Evolutionary conservation across 257 asterid species (phyloP), one percentile per base, ranked within the genome.

Genomic region (Jasminum sambac): DNA sequence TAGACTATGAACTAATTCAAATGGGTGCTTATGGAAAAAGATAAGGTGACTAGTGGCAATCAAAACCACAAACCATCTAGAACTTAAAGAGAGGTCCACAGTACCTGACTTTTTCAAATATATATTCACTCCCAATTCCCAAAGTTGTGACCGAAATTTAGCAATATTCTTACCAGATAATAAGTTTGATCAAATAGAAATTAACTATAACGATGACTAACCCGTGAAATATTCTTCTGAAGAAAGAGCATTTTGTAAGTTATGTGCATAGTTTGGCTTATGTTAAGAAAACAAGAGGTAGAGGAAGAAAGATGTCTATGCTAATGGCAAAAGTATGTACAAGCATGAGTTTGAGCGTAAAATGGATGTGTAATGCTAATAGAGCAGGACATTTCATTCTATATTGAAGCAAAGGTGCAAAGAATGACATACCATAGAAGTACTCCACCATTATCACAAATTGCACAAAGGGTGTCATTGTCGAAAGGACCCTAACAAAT

Each of bases 321-420:
- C 23, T 63, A 63, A 44, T 42, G 36, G 62, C 8, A 17, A 13
- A 43, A 39, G 23, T 30, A 25, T 30, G 16, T 14, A 46, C 39
- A 39, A 17, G 24, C 68, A 67, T 13, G 43, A 40, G 43, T 24
- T 24, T 68, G 21, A 63, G 70, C 66, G 68, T 59, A 60, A 59
- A 62, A 44, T 14, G 59, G 8, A 48, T 36, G 10, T n/a, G n/a
- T 13, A 65, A 61, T 57, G 63, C 69, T 39, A 25, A 66, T n/a
- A 36, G 25, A 34, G 30, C 64, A 44, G 50, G 21, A 17, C 30
- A 43, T 43, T 43, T 11, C 1, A 16, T 39, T 8, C n/a, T 44
- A 62, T 25, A 9, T 30, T 8, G 34, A 36, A 17, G 43, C 11
- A 21, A 43, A 43, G 50, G 17, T 14, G n/a, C 11, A 7, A 13